Conservation (phyloP, 768 basidiomycete genomes). For the Calocera viscosa region DNA sequence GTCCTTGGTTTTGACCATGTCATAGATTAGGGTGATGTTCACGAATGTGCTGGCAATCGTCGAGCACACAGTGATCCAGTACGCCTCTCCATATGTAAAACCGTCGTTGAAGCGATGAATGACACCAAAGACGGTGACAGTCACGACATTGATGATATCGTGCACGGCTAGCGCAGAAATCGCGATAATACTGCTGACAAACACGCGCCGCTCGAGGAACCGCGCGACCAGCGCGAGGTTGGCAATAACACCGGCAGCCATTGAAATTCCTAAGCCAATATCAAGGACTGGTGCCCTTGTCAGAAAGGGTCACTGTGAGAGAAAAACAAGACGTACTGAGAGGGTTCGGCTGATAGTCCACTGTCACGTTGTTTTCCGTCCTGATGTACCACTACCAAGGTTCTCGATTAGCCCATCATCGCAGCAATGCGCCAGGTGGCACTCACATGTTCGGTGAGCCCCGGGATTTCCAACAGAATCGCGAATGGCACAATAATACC, state of each 20-base stretch:
- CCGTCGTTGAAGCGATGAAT: conserved; percentile 48
- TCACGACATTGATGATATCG: conserved; percentile 55
- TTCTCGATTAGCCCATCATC: background rate
- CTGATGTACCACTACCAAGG: conserved; percentile 33
- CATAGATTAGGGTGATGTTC: conserved; percentile 54
- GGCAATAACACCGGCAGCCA: conserved; percentile 54
- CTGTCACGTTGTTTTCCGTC: conserved; percentile 34
- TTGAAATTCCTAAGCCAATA: conserved; percentile 50
- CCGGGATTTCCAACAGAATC: conserved; percentile 72
- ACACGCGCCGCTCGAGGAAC: conserved; percentile 59
- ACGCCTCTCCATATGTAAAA: conserved; percentile 54
- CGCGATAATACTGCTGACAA: conserved; percentile 48
- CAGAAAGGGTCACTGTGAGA: background rate
- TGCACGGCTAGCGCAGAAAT: conserved; percentile 57
- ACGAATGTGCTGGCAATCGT: conserved; percentile 53
- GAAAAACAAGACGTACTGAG: conserved; percentile 14
- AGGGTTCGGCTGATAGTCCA: conserved; percentile 44
- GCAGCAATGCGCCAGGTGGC: background rate
- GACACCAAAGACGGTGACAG: conserved; percentile 50
- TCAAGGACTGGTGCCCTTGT: conserved; percentile 34
- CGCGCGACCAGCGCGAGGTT: conserved; percentile 54
- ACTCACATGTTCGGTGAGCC: conserved; percentile 56
- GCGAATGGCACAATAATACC: conserved; percentile 54
- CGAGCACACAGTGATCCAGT: conserved; percentile 68
- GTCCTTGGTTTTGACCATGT: conserved; percentile 45